Percentiles rank a stretch among this genome's conserved stretches.
Evolutionary conservation across 2,329 filamentous ascomycete species (phyloP).

Genomic region (Talaromyces sp.): DNA sequence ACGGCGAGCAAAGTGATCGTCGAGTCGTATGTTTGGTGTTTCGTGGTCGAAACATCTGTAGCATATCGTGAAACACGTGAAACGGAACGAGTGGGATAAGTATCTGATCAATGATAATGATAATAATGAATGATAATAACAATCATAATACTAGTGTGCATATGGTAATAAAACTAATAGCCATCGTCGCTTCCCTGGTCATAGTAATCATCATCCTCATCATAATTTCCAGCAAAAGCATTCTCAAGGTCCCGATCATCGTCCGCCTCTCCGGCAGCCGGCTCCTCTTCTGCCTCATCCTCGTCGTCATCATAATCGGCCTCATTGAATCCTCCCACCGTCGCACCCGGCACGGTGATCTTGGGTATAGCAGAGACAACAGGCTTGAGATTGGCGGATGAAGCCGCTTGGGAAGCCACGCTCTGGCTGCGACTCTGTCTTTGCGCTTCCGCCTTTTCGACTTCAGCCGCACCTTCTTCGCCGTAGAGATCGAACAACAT

Average conservation of each 20-base stretch:
- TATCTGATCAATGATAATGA: not conserved
- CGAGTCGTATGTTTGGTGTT: not conserved
- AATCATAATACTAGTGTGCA: no score
- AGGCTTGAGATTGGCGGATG: slow-evolving; percentile 5
- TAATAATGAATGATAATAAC: not conserved
- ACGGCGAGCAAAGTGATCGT: not conserved
- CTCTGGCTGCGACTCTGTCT: slow-evolving; percentile 35
- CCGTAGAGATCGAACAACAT: slow-evolving; percentile 39
- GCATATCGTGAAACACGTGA: not conserved
- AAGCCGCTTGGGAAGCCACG: slow-evolving; percentile 24
- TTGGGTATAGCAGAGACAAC: slow-evolving; percentile 22
- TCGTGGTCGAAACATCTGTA: not conserved
- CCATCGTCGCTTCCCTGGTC: slow-evolving; percentile 33
- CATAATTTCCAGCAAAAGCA: slow-evolving; percentile 38
- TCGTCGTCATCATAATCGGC: slow-evolving; percentile 28
- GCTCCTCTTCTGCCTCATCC: slow-evolving; percentile 22
- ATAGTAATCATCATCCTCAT: slow-evolving; percentile 32
- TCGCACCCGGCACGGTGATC: slow-evolving; percentile 21
- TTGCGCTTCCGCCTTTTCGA: slow-evolving; percentile 28
- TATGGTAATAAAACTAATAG: slow-evolving; percentile 2
- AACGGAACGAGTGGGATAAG: not conserved
- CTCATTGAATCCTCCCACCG: slow-evolving; percentile 12
- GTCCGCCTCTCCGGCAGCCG: slow-evolving; percentile 29
- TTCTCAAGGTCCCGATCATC: slow-evolving; percentile 33
- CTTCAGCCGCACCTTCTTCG: slow-evolving; percentile 32